These are phyloP conservation scores for Rhodotorula kratochvilovae DNA, from an alignment of 768 basidiomycete species.

Conservation along the genomic window DNA sequence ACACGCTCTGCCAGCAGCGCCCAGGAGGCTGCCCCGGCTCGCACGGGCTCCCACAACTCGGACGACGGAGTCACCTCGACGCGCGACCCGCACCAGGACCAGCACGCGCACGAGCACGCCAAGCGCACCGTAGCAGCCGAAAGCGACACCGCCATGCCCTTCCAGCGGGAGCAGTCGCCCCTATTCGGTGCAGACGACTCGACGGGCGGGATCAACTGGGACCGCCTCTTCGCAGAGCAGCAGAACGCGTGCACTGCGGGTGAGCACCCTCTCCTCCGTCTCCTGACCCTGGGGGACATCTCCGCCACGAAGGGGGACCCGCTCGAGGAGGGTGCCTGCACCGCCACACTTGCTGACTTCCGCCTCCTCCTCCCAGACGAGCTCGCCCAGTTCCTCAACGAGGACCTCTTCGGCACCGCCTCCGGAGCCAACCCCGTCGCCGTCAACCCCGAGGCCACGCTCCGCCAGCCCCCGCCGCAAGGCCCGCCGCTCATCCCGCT, in stretches of 20 bases:
- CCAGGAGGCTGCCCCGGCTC: neutral
- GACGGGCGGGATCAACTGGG: no score
- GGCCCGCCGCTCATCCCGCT: slow-evolving; percentile 2
- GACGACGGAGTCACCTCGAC: neutral
- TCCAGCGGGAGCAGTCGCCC: neutral
- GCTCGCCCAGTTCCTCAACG: neutral
- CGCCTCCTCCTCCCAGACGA: neutral
- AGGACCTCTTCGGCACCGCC: neutral
- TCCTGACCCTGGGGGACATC: neutral
- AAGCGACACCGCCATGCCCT: neutral
- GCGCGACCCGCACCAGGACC: no score
- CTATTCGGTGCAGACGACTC: neutral
- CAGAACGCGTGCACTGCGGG: neutral
- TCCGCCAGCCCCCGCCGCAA: neutral
- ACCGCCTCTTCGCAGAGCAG: neutral
- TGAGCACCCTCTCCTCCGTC: neutral
- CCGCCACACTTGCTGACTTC: neutral
- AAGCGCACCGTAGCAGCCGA: no score
- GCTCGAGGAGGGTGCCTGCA: no score
- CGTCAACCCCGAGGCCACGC: neutral
- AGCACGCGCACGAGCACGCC: no score
- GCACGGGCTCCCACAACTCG: neutral
- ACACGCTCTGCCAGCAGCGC: neutral
- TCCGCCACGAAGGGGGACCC: no score
- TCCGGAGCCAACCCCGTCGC: no score